These are phyloP conservation scores for Oxytropis ochrocephala DNA, from an alignment of 306 rosid genomes.

Conservation along the genomic window DNA sequence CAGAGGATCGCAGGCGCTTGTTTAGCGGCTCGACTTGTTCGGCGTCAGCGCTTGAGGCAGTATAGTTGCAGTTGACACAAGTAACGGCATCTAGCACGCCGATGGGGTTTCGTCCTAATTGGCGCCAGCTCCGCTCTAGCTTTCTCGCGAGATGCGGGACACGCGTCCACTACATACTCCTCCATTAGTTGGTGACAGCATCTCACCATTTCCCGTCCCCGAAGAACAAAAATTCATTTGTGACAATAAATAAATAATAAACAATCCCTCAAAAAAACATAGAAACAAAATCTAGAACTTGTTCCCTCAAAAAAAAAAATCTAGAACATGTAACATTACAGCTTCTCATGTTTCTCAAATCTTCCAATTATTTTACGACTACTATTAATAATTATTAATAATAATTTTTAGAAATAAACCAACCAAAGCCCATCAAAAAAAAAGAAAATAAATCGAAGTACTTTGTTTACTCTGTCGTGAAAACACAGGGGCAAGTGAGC, in stretches of 20 bases:
- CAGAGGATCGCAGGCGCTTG: slow-evolving; percentile 39
- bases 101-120: slow-evolving; percentile 51
- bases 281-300: neutral
- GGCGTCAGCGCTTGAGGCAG: neutral
- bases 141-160: slow-evolving; percentile 30
- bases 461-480: slow-evolving; percentile 35
- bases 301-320: neutral
- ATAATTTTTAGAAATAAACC: too few species aligned
- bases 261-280: neutral
- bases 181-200: slow-evolving; percentile 87
- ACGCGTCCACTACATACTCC: slow-evolving; percentile 58
- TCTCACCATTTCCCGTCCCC: slow-evolving; percentile 64
- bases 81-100: slow-evolving; percentile 69
- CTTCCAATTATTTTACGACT: neutral
- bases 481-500: slow-evolving; percentile 1
- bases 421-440: too few species aligned
- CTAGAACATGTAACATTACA: slow-evolving; percentile 19
- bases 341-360: slow-evolving; percentile 25
- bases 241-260: neutral
- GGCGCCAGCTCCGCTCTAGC: slow-evolving; percentile 20
- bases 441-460: neutral
- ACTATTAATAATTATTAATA: too few species aligned
- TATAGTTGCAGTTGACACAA: slow-evolving; percentile 43
- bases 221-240: slow-evolving; percentile 21
- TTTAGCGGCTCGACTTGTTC: slow-evolving; percentile 31